These are phyloP conservation scores for Schoenoplectus tabernaemontani DNA, from an alignment of 202 grass and related monocot species.

Conservation along the genomic window DNA sequence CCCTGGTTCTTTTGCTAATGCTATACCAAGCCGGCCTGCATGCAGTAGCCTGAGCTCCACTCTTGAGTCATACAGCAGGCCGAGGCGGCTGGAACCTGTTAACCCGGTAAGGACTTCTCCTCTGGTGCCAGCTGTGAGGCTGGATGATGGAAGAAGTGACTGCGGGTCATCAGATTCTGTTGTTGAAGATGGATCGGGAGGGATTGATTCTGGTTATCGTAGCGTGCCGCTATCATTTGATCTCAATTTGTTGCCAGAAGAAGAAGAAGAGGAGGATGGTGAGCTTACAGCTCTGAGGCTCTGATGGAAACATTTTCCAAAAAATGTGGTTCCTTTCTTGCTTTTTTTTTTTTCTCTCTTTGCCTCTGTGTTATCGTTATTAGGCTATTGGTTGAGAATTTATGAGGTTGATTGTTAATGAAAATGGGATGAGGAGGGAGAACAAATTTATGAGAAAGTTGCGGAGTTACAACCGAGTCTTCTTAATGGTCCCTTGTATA, in stretches of 20 bases:
- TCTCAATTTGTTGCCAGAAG: conserved; percentile 24
- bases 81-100: conserved; percentile 1
- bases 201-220: conserved; percentile 14
- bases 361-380: conserved; percentile 3
- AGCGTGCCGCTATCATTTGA: conserved; percentile 10
- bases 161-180: conserved; percentile 17
- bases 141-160: conserved; percentile 13
- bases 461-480: background rate
- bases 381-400: conserved; percentile 5
- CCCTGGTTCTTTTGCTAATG: background rate
- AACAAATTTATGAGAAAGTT: conserved; percentile 5
- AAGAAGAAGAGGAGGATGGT: conserved; percentile 18
- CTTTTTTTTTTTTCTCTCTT: background rate
- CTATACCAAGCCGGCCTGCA: background rate
- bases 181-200: conserved; percentile 18
- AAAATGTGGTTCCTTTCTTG: background rate
- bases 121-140: background rate
- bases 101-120: background rate
- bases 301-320: conserved; percentile 6
- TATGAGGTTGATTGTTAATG: conserved; percentile 20
- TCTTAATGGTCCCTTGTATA: conserved; percentile 16
- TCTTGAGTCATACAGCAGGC: conserved; percentile 12
- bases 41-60: conserved; percentile 30
- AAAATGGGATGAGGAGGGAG: background rate
- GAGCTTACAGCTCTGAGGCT: conserved; percentile 14